A percentile compares a stretch with the other conserved stretches of the same genome.
Evolutionary conservation across 129 eudicot species (phyloP).

Genomic region (Lonicera japonica): DNA sequence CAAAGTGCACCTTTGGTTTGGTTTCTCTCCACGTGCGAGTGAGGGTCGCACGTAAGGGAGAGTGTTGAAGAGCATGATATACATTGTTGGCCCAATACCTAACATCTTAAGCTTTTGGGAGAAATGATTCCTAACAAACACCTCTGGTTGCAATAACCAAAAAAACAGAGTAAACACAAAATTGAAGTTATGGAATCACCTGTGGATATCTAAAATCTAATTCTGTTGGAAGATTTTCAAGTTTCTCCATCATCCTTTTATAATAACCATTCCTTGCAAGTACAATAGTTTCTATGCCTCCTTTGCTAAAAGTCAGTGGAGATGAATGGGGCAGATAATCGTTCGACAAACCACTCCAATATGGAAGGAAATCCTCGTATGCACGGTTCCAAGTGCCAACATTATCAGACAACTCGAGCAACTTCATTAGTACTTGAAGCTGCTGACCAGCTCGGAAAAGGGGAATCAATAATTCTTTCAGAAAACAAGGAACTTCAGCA

Average conservation of each 20-base stretch:
- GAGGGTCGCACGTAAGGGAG: too few species aligned
- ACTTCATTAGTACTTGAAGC: slow-evolving; percentile 85
- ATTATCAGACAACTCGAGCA: slow-evolving; percentile 68
- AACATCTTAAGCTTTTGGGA: too few species aligned
- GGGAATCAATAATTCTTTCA: slow-evolving; percentile 55
- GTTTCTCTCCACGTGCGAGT: too few species aligned
- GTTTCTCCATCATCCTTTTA: slow-evolving; percentile 58
- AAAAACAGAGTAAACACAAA: neutral
- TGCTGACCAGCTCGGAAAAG: slow-evolving; percentile 95
- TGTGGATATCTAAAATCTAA: slow-evolving; percentile 60
- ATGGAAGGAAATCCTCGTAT: slow-evolving; percentile 70
- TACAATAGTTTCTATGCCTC: slow-evolving; percentile 43
- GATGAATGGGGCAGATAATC: slow-evolving; percentile 36
- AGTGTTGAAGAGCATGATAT: too few species aligned
- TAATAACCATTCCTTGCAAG: slow-evolving; percentile 63
- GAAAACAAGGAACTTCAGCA: slow-evolving; percentile 74
- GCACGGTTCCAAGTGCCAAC: slow-evolving; percentile 43
- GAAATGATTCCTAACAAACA: too few species aligned
- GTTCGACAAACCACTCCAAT: slow-evolving; percentile 42
- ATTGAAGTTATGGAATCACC: slow-evolving; percentile 29
- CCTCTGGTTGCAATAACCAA: neutral
- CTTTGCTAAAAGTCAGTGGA: slow-evolving; percentile 60
- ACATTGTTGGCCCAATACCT: too few species aligned
- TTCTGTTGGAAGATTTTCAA: slow-evolving; percentile 39
- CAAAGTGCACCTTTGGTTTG: too few species aligned